These are phyloP conservation scores for Sphagnum fallax DNA, from an alignment of 228 moss, liverwort and hornwort genomes.

Conservation along the genomic window DNA sequence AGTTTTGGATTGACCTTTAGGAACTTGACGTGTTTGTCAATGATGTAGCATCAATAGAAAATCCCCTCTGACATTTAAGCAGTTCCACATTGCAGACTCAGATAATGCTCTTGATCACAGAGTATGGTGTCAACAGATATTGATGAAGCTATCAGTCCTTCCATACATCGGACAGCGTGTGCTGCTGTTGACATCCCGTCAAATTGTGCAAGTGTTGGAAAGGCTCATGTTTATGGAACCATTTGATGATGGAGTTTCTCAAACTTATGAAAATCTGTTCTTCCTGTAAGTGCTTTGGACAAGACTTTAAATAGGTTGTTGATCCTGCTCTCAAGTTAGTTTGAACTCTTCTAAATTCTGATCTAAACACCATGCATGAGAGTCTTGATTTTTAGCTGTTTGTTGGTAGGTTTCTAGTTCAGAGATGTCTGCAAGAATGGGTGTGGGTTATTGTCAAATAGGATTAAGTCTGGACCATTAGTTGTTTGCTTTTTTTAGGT, in stretches of 20 bases:
- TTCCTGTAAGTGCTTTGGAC: slow-evolving; percentile 16
- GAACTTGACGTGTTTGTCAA: neutral
- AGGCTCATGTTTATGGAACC: slow-evolving; percentile 42
- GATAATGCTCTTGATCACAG: slow-evolving; percentile 10
- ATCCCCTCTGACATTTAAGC: neutral
- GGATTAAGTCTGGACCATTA: no score
- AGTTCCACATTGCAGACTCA: slow-evolving; percentile 6
- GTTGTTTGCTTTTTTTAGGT: no score
- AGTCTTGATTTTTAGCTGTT: no score
- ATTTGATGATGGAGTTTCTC: slow-evolving; percentile 26
- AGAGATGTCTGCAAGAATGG: no score
- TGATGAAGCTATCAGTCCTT: slow-evolving; percentile 22
- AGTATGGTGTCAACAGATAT: neutral
- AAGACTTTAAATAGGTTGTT: no score
- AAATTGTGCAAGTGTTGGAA: slow-evolving; percentile 28
- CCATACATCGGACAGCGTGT: slow-evolving; percentile 35
- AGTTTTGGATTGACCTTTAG: neutral
- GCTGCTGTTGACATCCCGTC: slow-evolving; percentile 28
- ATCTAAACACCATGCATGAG: no score
- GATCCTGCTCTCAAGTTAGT: no score
- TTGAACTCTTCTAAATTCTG: no score
- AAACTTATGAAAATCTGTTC: slow-evolving; percentile 34
- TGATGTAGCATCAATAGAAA: neutral
- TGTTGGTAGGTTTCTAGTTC: no score
- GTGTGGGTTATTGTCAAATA: no score